Conservation (phyloP, 371 early-diverging fungal genomes). For the Mortierella sp. region DNA sequence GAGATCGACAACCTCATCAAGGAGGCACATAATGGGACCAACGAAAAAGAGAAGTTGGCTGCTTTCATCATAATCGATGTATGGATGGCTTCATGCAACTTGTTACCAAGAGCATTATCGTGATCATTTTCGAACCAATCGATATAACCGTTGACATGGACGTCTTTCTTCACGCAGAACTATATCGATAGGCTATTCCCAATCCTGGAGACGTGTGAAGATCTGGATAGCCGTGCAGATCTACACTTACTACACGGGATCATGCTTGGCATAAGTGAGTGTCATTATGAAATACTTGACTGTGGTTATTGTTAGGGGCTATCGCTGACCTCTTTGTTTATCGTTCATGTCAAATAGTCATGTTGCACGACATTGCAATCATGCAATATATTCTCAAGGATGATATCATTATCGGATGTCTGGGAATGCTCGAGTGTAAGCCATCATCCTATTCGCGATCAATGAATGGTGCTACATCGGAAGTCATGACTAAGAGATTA, state of each 20-base stretch:
- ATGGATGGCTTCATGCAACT: no score
- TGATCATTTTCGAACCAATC: no score
- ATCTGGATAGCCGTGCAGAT: constrained; percentile 80
- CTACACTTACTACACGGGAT: constrained; percentile 77
- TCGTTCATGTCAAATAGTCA: constrained; percentile 49
- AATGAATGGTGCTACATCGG: background rate
- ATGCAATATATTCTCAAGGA: constrained; percentile 80
- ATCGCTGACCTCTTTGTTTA: background rate
- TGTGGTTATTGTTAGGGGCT: background rate
- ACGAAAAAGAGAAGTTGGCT: constrained; percentile 64
- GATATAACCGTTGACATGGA: background rate
- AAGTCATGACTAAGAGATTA: background rate
- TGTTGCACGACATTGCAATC: constrained; percentile 72
- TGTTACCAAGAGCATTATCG: no score
- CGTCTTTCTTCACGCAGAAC: constrained; percentile 54
- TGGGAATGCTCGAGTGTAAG: constrained; percentile 89
- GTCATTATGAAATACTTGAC: background rate
- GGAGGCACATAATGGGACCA: constrained; percentile 55
- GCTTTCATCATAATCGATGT: constrained; percentile 61
- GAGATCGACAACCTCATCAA: constrained; percentile 67
- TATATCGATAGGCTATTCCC: constrained; percentile 79
- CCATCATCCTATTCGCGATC: background rate
- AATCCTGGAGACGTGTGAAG: constrained; percentile 84
- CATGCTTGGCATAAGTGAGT: constrained; percentile 78
- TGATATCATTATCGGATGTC: constrained; percentile 70